Percentiles rank a stretch among this genome's conserved stretches.
These are phyloP conservation scores for Taphrina confusa DNA, from an alignment of 1,139 yeast genomes.

Conservation along the genomic window DNA sequence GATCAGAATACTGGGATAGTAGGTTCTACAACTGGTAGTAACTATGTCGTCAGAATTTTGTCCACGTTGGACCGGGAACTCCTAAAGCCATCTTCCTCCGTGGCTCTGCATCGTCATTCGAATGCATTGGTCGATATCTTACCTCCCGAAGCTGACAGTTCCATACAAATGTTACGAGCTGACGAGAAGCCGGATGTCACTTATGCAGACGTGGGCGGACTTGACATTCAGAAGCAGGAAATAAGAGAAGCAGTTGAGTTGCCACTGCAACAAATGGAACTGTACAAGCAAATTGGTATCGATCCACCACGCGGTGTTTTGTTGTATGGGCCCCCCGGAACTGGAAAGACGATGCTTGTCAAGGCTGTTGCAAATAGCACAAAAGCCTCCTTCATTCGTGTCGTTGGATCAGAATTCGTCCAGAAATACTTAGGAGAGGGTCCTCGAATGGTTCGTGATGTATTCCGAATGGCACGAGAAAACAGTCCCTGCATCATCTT, in stretches of 20 bases:
- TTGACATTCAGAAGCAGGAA: conserved; percentile 99
- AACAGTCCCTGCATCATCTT: conserved; percentile 95
- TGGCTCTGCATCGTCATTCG: conserved; percentile 96
- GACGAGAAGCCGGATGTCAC: conserved; percentile 84
- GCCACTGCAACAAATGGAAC: conserved; percentile 92
- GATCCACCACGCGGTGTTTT: conserved; percentile 98
- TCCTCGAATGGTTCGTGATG: conserved; percentile 99
- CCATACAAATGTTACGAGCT: conserved; percentile 90
- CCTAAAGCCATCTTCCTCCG: conserved; percentile 90
- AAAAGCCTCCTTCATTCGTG: conserved; percentile 93
- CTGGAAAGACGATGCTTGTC: conserved; percentile 98
- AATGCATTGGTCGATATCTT: conserved; percentile 94
- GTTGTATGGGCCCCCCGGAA: conserved; percentile 98
- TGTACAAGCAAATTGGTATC: conserved; percentile 95
- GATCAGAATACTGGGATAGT: conserved; percentile 97
- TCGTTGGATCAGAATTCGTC: conserved; percentile 96
- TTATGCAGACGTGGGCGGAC: conserved; percentile 94
- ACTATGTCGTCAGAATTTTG: conserved; percentile 90
- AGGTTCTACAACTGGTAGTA: conserved; percentile 95
- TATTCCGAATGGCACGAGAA: conserved; percentile 93
- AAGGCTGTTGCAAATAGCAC: conserved; percentile 98
- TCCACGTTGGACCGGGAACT: conserved; percentile 94
- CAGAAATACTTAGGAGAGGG: conserved; percentile 99
- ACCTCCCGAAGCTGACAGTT: conserved; percentile 98
- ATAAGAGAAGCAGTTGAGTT: conserved; percentile 97